phyloP scores from a whole-genome alignment of 306 rosid species.

The Sesbania bispinosa region DNA sequence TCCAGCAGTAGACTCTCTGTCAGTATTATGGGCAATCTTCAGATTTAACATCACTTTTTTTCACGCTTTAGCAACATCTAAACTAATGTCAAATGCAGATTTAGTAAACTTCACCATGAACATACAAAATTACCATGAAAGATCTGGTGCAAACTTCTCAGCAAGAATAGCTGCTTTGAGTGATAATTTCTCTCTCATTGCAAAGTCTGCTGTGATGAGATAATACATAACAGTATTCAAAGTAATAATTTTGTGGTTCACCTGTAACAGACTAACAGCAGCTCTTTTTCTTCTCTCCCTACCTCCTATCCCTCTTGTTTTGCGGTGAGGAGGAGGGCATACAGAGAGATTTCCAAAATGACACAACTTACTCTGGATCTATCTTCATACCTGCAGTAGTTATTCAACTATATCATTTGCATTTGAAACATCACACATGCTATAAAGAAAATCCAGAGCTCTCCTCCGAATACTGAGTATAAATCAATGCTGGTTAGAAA shows the following conservation, averaged over 20 bases:
- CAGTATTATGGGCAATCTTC: background rate
- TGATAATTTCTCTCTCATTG: constrained; percentile 96
- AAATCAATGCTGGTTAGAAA: constrained; percentile 32
- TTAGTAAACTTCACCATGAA: no score
- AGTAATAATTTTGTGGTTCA: constrained; percentile 21
- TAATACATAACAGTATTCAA: constrained; percentile 57
- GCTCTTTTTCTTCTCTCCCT: no score
- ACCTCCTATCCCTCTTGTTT: no score
- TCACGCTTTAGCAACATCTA: background rate
- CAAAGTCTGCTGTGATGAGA: constrained; percentile 97
- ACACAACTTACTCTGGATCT: constrained; percentile 10
- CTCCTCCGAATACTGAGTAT: constrained; percentile 88
- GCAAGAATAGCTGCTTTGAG: constrained; percentile 99
- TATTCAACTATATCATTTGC: constrained; percentile 99
- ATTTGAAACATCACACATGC: constrained; percentile 99
- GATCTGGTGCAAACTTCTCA: constrained; percentile 99
- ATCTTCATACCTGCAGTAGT: constrained; percentile 73
- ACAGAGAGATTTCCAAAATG: constrained; percentile 9
- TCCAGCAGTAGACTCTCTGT: background rate
- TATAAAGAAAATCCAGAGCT: constrained; percentile 97
- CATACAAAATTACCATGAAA: constrained; percentile 95
- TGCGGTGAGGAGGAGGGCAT: background rate
- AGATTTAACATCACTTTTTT: background rate
- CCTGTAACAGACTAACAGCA: constrained; percentile 34
- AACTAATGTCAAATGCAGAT: background rate